These are phyloP conservation scores for Ustilago shanxiensis DNA, from an alignment of 1,284 basidiomycete genomes.

Conservation along the genomic window DNA sequence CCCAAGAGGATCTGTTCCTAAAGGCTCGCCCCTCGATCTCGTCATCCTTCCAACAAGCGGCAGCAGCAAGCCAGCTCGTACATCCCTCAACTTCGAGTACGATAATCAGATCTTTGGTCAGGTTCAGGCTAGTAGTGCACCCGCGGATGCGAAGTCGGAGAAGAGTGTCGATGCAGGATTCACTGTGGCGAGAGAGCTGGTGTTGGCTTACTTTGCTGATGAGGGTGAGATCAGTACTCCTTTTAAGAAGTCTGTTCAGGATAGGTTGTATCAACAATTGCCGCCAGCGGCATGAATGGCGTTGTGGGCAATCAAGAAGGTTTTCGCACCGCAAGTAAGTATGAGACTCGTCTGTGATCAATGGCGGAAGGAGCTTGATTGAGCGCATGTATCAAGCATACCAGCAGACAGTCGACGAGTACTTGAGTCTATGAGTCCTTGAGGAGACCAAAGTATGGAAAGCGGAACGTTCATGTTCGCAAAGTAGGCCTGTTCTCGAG, in stretches of 20 bases:
- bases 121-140: conserved; percentile 7
- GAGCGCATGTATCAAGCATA: no score
- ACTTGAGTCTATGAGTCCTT: no score
- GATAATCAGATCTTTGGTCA: conserved; percentile 51
- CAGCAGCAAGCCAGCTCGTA: background rate
- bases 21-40: conserved; percentile 72
- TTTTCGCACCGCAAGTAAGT: no score
- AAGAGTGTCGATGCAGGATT: conserved; percentile 24
- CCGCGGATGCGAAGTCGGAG: conserved; percentile 5
- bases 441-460: no score
- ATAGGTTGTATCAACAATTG: conserved; percentile 13
- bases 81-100: conserved; percentile 49
- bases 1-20: conserved; percentile 72
- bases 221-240: conserved; percentile 54
- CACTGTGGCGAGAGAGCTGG: conserved; percentile 55
- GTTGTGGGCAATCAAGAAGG: background rate
- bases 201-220: conserved; percentile 66
- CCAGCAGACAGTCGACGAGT: no score
- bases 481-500: background rate
- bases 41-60: conserved; percentile 38
- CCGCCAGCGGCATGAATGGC: background rate
- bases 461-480: background rate
- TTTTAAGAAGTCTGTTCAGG: conserved; percentile 46
- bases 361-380: no score
- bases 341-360: no score